Evolutionary conservation across 2,329 filamentous ascomycete genomes (phyloP).

Genomic region (Fusarium sp.): DNA sequence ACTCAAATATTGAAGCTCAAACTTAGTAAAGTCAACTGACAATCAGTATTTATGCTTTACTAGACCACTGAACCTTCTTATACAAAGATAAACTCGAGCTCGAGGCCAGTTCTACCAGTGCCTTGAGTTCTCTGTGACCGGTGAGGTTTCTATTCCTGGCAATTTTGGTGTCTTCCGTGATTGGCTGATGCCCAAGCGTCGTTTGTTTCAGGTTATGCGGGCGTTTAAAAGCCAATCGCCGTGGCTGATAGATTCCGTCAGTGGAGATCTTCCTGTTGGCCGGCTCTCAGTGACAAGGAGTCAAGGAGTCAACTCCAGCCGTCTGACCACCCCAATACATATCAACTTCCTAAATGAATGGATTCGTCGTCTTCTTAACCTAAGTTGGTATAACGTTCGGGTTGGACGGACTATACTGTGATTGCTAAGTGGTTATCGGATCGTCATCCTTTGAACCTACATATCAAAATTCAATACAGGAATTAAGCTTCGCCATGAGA

Average conservation of each 20-base stretch:
- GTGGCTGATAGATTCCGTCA: constrained; percentile 11
- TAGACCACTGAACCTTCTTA: background rate
- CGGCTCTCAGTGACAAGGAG: constrained; percentile 22
- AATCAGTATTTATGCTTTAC: background rate
- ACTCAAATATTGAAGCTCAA: background rate
- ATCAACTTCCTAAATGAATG: background rate
- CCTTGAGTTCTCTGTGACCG: constrained; percentile 2
- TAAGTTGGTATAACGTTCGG: background rate
- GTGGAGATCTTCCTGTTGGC: constrained; percentile 28
- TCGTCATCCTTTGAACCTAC: background rate
- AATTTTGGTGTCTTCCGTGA: constrained; percentile 31
- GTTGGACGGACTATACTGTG: background rate
- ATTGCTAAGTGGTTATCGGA: background rate
- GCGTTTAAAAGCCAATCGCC: constrained; percentile 50
- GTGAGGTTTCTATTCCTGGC: constrained; percentile 48
- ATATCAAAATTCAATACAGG: background rate
- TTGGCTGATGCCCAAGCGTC: constrained; percentile 47
- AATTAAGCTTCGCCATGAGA: background rate
- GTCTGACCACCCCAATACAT: constrained; percentile 29
- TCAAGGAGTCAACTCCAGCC: constrained; percentile 19
- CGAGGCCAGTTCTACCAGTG: constrained; percentile 10
- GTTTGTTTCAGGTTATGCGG: constrained; percentile 56
- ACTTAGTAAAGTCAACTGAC: background rate
- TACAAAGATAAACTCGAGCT: background rate
- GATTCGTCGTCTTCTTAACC: background rate